Percentiles rank a stretch among this genome's conserved stretches.
phyloP scores from a whole-genome alignment of 78 protist species.

The Speleostelium caveatum region DNA sequence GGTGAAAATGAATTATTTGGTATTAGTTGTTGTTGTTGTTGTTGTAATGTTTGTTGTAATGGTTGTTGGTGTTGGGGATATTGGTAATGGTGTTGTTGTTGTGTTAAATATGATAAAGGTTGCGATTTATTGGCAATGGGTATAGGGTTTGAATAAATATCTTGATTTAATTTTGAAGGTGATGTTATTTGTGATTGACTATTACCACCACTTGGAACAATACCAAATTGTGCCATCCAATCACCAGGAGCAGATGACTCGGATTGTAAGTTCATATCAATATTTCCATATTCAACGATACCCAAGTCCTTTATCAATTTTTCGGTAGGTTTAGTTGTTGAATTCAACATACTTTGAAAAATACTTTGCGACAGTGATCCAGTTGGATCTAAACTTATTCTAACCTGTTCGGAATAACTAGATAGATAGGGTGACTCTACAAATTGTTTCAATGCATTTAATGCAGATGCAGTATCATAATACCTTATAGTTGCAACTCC shows the following conservation, averaged over 20 bases:
- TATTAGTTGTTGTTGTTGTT: conserved; percentile 9
- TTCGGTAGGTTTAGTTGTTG: neutral
- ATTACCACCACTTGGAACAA: neutral
- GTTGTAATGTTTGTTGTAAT: neutral
- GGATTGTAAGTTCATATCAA: neutral
- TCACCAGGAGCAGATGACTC: neutral
- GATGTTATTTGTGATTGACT: neutral
- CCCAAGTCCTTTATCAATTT: conserved; percentile 22
- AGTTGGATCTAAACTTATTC: conserved; percentile 5
- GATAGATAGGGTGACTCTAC: neutral
- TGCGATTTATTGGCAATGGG: too few species aligned
- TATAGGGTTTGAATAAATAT: too few species aligned
- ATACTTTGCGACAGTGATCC: neutral
- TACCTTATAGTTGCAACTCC: conserved; percentile 28
- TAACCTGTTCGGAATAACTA: neutral
- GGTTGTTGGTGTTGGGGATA: neutral
- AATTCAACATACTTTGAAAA: neutral
- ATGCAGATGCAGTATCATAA: neutral
- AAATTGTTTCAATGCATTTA: conserved; percentile 8
- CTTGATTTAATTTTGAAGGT: neutral
- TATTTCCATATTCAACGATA: conserved; percentile 39
- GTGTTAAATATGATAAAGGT: neutral
- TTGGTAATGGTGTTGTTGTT: neutral
- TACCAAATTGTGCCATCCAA: conserved; percentile 49
- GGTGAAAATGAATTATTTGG: neutral